These are phyloP conservation scores for Tolypocladium guangdongense DNA, from an alignment of 2,329 filamentous ascomycete species.

Conservation along the genomic window DNA sequence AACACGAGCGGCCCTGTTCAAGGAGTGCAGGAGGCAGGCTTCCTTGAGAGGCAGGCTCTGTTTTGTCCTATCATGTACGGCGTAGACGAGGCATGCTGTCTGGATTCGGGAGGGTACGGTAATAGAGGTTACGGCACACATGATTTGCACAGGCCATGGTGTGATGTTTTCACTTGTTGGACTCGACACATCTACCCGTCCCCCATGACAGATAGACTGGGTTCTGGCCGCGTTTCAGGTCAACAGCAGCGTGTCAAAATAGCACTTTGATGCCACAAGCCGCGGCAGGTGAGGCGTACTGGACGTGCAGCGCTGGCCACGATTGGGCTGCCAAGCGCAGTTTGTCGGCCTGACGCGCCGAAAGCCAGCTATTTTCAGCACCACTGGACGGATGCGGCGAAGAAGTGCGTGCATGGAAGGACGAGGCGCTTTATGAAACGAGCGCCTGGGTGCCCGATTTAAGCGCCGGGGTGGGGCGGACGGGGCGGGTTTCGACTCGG, in stretches of 20 bases:
- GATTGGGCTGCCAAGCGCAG: not conserved
- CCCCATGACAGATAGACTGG: not conserved
- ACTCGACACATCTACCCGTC: not conserved
- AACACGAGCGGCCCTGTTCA: not conserved
- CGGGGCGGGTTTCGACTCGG: not conserved
- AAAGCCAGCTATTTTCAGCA: not conserved
- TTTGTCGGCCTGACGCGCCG: not conserved
- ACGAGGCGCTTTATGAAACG: not conserved
- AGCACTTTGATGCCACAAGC: not conserved
- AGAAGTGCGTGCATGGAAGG: not conserved
- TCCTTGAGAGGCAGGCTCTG: conserved; percentile 1
- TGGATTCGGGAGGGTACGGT: conserved; percentile 5
- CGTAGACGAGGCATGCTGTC: conserved; percentile 7
- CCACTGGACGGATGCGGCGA: not conserved
- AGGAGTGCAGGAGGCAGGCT: conserved; percentile 1
- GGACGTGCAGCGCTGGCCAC: not conserved
- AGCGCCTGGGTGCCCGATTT: not conserved
- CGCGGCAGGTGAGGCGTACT: not conserved
- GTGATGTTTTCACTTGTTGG: not conserved
- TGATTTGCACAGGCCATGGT: conserved; percentile 3
- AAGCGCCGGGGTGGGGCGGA: not conserved
- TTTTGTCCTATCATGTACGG: conserved; percentile 9
- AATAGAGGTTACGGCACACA: conserved; percentile 10
- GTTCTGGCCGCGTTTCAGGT: not conserved
- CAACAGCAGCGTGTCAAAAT: not conserved